phyloP scores from a whole-genome alignment of 306 rosid species.

The Fragaria iinumae region DNA sequence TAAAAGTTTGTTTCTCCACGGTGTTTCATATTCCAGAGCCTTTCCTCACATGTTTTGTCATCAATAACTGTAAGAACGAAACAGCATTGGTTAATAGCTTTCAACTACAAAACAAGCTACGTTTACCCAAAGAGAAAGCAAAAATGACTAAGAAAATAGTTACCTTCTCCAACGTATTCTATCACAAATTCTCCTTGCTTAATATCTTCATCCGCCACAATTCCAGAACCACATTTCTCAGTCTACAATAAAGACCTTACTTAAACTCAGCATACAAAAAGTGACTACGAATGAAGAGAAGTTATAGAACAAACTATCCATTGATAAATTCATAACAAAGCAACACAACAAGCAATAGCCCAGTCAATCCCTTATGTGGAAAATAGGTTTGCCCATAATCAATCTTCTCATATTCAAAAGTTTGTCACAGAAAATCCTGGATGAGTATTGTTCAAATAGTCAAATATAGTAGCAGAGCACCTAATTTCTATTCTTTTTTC shows the following conservation, averaged over 20 bases:
- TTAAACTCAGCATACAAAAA: slow-evolving; percentile 21
- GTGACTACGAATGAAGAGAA: not conserved
- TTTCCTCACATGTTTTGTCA: slow-evolving; percentile 88
- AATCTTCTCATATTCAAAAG: not conserved
- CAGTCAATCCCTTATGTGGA: not conserved
- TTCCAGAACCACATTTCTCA: slow-evolving; percentile 93
- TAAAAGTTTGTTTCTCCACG: slow-evolving; percentile 95
- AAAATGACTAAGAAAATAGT: slow-evolving; percentile 9
- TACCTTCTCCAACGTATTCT: slow-evolving; percentile 98
- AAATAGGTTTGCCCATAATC: not conserved
- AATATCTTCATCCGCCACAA: slow-evolving; percentile 86
- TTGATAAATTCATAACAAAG: not conserved
- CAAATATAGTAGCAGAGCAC: not conserved
- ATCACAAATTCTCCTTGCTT: slow-evolving; percentile 83
- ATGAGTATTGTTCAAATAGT: slow-evolving; percentile 2
- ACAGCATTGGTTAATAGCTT: slow-evolving; percentile 24
- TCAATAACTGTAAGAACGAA: slow-evolving; percentile 70
- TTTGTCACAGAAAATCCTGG: not conserved
- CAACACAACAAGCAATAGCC: not conserved
- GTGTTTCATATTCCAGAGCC: slow-evolving; percentile 97
- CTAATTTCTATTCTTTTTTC: not conserved
- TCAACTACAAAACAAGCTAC: slow-evolving; percentile 7
- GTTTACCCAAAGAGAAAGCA: not conserved
- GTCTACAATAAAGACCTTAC: slow-evolving; percentile 58
- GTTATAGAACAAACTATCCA: not conserved